Base-by-base conservation (phyloP, 1,284 basidiomycete species). In the Boletus semigastroideus region DNA sequence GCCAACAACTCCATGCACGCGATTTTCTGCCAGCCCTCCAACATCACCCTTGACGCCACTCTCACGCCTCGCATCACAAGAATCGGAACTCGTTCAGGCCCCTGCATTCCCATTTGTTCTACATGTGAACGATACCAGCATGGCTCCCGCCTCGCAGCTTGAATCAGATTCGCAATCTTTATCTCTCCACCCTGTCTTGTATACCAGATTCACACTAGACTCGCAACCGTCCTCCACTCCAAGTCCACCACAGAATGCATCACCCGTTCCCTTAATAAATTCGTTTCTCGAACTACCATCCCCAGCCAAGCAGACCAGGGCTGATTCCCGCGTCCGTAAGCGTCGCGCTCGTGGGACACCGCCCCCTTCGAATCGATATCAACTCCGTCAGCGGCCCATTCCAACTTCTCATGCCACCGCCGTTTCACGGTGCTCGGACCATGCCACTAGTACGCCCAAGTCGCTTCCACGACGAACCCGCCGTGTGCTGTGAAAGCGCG, bases 61-160 rank as follows among this genome's bases (percentile, higher is more conserved):
- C 55, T 52, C 63, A 28, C 53, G 57, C 27, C 30, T 54, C 20
- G 66, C 68, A 46, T 78, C 79, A 4, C 77, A 80, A 59, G 74
- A 74, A 34, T 69, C 74, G 17, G 75, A 77, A 25, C 59, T 65
- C 53, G 65, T 80, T 48, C 71, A 74, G 47, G 80, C 84, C 4
- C 56, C 77, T 31, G 72, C 78, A 22, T 82, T 80, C 14, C 84
- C 83, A 0, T 65, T 78, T n/a, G 74, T 77, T 46, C 78, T 75
- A 72, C 67, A 66, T 33, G 59, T 67, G 30, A 59, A 64, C 16
- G 64, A 71, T 55, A 67, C 64, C 19, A 71, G 66, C 52, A 61
- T 65, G 40, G 55, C 72, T 5, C 66, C 76, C 16, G 52, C 65
- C n/a, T 74, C 74, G 11, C 73, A 75, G 56, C 60, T 73, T 28